phyloP scores from a whole-genome alignment of 2,329 filamentous ascomycete genomes.

The Ceratocystis huliohia region DNA sequence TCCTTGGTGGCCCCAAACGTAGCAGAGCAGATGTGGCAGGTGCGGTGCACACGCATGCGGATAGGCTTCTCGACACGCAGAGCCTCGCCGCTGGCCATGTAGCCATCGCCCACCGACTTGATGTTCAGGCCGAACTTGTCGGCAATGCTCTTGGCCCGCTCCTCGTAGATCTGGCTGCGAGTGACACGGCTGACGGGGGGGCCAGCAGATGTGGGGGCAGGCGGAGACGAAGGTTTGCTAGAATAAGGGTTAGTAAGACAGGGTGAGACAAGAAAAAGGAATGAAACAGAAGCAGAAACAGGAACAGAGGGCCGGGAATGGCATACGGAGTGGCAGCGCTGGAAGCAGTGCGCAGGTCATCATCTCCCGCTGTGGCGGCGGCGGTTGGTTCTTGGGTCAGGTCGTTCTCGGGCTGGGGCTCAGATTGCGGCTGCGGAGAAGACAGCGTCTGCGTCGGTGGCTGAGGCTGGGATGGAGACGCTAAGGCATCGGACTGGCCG shows the following conservation, averaged over 20 bases:
- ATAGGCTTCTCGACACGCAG: conserved; percentile 62
- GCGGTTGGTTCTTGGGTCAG: neutral
- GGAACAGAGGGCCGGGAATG: too few species aligned
- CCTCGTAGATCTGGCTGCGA: conserved; percentile 40
- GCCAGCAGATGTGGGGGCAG: conserved; percentile 24
- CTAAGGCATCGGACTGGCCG: neutral
- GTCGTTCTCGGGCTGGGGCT: neutral
- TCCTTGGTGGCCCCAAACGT: conserved; percentile 60
- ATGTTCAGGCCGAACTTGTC: conserved; percentile 45
- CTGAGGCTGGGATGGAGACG: neutral
- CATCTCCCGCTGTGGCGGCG: neutral
- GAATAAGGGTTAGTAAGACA: neutral
- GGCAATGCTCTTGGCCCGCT: conserved; percentile 43
- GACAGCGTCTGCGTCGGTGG: neutral
- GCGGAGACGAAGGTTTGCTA: neutral
- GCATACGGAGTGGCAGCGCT: neutral
- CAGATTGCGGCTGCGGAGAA: neutral
- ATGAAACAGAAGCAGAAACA: neutral
- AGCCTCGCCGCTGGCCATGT: conserved; percentile 33
- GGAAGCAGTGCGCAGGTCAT: neutral
- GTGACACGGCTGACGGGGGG: conserved; percentile 18
- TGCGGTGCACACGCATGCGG: conserved; percentile 63
- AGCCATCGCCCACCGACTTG: conserved; percentile 35
- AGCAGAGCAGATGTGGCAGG: conserved; percentile 69
- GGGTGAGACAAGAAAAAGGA: neutral